Evolutionary conservation across 2,329 filamentous ascomycete species (phyloP), one percentile per base, ranked within the genome.

Genomic region (Exophiala lecanii-corni): DNA sequence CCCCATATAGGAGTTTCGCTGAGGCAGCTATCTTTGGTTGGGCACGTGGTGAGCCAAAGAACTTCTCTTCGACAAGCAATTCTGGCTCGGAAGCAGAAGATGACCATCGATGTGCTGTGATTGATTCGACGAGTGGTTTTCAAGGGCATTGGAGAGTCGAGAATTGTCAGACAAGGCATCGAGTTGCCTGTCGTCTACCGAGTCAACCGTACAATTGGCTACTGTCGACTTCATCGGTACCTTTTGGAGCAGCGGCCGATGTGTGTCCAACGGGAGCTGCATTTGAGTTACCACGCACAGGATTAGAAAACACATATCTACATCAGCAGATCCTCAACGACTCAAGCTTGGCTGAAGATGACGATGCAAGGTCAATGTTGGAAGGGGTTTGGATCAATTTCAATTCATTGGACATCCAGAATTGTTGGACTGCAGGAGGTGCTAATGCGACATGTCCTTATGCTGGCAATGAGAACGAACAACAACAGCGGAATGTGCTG

Each of bases 281-380:
- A 2, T 82, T 84, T 55, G 65, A 69, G 20, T 70, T 75, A 1
- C 81, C 81, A 0, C 71, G 77, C 26, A 82, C 78, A 0, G 72
- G 75, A 2, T 68, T 84, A 2, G 81, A 85, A 57, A 84, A 83
- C 50, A 65, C 65, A 2, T 79, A 81, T 55, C 65, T 84, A 0
- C 65, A 73, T 41, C 58, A 63, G n/a, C 62, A 68, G 18, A 21
- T 66, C 56, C 42, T 65, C 49, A 45, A 62, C 50, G 53, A 61
- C 45, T 26, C 60, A 31, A 49, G 56, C 28, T 34, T 57, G 49
- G 48, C 56, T 31, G 47, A 59, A 34, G 44, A 61, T 51, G 25
- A 56, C 7, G 42, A 45, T 15, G 45, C 31, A 18, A 45, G 39
- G 46, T 57, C 17, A 6, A 41, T 49, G 13, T 25, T 47, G 20